These are phyloP conservation scores for Podospora sp. DNA, from an alignment of 495 filamentous ascomycete species.

Conservation along the genomic window DNA sequence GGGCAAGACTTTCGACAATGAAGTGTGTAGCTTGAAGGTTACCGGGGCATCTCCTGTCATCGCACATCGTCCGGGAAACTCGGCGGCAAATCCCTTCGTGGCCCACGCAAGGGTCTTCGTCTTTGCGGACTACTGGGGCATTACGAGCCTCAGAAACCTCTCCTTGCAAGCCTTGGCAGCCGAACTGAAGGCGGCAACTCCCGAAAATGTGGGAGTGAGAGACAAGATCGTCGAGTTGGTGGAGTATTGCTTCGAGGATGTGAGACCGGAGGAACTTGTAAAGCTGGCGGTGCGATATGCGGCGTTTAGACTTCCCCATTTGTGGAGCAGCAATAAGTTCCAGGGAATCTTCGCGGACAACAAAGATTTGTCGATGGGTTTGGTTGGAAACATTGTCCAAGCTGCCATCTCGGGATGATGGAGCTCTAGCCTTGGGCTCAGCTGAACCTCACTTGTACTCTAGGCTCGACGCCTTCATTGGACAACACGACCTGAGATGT, in stretches of 20 bases:
- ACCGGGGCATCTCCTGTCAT: too few relatives aligned
- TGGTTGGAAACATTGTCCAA: too few relatives aligned
- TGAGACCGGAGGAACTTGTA: background rate
- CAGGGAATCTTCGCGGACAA: background rate
- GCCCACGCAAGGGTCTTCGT: conserved; percentile 9
- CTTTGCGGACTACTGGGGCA: conserved; percentile 17
- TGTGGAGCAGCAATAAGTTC: background rate
- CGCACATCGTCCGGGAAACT: too few relatives aligned
- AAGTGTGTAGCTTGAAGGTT: too few relatives aligned
- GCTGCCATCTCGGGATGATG: too few relatives aligned
- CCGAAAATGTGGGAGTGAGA: too few relatives aligned
- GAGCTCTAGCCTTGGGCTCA: too few relatives aligned
- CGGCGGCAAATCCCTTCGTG: too few relatives aligned
- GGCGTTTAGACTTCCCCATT: background rate
- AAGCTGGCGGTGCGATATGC: background rate
- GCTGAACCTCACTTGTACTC: too few relatives aligned
- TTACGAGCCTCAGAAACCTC: background rate
- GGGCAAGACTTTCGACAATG: too few relatives aligned
- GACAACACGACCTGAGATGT: too few relatives aligned
- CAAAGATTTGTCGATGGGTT: conserved; percentile 1
- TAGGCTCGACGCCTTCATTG: too few relatives aligned
- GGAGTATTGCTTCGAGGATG: conserved; percentile 12
- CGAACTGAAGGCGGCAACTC: background rate
- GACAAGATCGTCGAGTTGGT: background rate
- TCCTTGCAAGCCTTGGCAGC: background rate